Evolutionary conservation across 768 basidiomycete species (phyloP).

Genomic region (Lentinula sp.): DNA sequence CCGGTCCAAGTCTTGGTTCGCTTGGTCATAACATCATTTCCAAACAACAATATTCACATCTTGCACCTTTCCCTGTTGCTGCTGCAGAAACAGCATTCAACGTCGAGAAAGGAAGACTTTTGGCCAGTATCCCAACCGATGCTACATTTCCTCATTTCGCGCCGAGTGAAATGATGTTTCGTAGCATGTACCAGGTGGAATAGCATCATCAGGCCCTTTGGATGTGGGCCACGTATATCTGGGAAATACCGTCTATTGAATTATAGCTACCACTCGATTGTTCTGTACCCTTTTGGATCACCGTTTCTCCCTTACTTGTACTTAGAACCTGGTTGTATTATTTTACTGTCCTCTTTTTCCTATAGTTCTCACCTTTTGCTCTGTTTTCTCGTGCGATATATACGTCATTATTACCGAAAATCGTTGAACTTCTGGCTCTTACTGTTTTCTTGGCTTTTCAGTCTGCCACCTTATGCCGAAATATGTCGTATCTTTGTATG

Average conservation of each 20-base stretch:
- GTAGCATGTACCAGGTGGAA: not conserved
- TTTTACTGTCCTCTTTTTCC: not conserved
- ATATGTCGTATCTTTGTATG: not conserved
- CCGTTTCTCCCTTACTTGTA: not conserved
- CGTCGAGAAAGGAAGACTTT: not conserved
- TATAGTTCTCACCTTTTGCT: not conserved
- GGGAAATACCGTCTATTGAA: not conserved
- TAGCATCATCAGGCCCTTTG: not conserved
- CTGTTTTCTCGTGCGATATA: not conserved
- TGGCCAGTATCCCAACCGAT: not conserved
- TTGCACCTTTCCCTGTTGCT: not conserved
- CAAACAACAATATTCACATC: not conserved
- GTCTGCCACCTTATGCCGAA: not conserved
- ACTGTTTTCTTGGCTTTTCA: not conserved
- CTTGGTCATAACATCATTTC: not conserved
- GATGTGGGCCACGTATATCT: not conserved
- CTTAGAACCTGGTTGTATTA: not conserved
- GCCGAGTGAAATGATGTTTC: not conserved
- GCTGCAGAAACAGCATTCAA: not conserved
- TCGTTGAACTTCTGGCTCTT: not conserved
- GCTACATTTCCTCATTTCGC: not conserved
- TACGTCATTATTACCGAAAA: not conserved
- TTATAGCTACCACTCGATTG: not conserved
- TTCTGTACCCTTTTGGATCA: not conserved
- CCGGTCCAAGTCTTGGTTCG: not conserved